Evolutionary conservation across 2,329 filamentous ascomycete genomes (phyloP), one percentile per base, ranked within the genome.

Genomic region (Paracorniculantispora psalliotae): DNA sequence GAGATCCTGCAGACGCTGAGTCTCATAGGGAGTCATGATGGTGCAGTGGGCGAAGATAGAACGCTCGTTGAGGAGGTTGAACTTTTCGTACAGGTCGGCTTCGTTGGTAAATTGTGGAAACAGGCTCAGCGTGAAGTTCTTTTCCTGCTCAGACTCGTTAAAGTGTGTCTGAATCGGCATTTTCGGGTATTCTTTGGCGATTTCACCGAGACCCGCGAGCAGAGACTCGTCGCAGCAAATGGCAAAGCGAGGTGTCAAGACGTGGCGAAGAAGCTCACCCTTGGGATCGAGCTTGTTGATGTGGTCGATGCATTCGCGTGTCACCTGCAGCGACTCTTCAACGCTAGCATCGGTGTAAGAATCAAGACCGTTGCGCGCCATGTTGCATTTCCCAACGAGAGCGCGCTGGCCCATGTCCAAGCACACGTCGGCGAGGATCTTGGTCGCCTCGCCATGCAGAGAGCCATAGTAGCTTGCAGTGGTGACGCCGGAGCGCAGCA

Each of bases 21-120:
- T 77, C 67, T 89, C 86, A 30, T 80, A 74, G 2, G 82, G 78
- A 5, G 74, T 78, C 71, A 88, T 81, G 66, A 83, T 79, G 59
- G 83, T 88, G 71, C 85, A 88, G 66, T 89, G 87, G 0, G 86
- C 87, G 0, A 89, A 78, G 59, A 89, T 86, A 0, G 81, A 79
- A 9, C 81, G 77, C 3, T 71, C 61, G 1, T 73, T 79, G 6
- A 90, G 73, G 4, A 89, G 70, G 0, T 78, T 78, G 60, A 79
- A 85, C 62, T 75, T 68, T 10, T 75, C 71, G 65, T 88, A 89
- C 3, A 89, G 72, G 56, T 86, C 83, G 0, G 78, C 81, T 67
- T 88, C 85, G 57, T 76, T 83, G 2, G 66, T 63, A 52, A 84
- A 84, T 0, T 75, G 68, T 0, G 83, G 83, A 63, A 86, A 88